Evolutionary conservation across 1,139 yeast species (phyloP).

Genomic region (Waltiozyma sp.): DNA sequence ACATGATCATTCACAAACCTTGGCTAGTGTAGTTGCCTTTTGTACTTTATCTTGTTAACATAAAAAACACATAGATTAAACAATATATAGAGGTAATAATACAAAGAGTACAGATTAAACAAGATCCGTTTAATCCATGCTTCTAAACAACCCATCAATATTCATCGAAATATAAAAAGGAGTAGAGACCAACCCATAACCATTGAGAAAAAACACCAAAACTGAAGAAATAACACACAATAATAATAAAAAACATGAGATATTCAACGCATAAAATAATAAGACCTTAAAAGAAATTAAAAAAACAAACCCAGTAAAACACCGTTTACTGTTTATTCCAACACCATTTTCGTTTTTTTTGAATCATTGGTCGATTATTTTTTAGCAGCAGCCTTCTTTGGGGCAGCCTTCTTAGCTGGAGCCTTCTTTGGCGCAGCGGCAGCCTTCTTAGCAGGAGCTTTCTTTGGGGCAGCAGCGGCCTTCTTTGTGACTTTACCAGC

Average conservation of each 20-base stretch:
- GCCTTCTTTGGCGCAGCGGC: constrained; percentile 13
- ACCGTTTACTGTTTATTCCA: background rate
- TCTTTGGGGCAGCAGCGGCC: constrained; percentile 14
- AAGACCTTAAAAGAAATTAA: constrained; percentile 2
- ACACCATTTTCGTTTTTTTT: constrained; percentile 1
- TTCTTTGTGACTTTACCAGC: constrained; percentile 18
- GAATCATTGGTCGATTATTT: constrained; percentile 1
- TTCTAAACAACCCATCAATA: background rate
- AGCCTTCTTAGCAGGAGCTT: constrained; percentile 12
- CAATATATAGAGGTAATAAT: background rate
- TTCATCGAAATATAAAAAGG: background rate
- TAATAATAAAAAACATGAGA: background rate
- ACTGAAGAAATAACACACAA: background rate
- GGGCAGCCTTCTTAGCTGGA: constrained; percentile 4
- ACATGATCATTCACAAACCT: no score
- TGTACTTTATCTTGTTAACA: no score
- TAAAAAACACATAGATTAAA: background rate
- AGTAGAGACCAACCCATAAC: background rate
- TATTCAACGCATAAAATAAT: background rate
- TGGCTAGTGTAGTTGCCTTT: no score
- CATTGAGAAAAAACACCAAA: background rate
- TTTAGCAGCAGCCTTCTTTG: constrained; percentile 3
- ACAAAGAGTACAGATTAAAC: background rate
- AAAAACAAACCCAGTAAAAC: background rate
- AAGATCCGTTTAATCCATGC: background rate